phyloP scores from a whole-genome alignment of 768 basidiomycete species.

The Lactarius deliciosus region DNA sequence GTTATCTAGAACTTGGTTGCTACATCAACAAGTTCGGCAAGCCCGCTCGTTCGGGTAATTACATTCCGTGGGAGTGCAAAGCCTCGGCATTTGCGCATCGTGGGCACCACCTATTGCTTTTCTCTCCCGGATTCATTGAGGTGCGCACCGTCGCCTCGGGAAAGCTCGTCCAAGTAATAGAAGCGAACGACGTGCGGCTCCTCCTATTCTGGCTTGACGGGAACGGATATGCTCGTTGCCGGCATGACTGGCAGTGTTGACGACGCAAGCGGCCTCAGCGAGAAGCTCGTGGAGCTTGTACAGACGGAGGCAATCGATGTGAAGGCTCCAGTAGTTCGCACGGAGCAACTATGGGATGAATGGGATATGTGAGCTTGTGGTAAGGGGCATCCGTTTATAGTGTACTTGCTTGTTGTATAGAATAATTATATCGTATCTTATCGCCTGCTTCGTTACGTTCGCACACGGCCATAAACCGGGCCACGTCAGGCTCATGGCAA shows the following conservation, averaged over 20 bases:
- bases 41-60: slow-evolving; percentile 59
- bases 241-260: slow-evolving; percentile 63
- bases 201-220: slow-evolving; percentile 48
- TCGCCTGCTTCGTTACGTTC: background rate
- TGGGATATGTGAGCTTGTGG: slow-evolving; percentile 25
- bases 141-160: slow-evolving; percentile 64
- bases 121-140: slow-evolving; percentile 76
- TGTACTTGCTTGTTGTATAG: slow-evolving; percentile 3
- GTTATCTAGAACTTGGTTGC: slow-evolving; percentile 61
- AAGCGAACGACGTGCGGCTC: slow-evolving; percentile 66
- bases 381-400: background rate
- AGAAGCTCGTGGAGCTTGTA: slow-evolving; percentile 64
- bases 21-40: slow-evolving; percentile 71
- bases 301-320: slow-evolving; percentile 61
- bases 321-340: slow-evolving; percentile 19
- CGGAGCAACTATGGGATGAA: slow-evolving; percentile 28
- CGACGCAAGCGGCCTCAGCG: slow-evolving; percentile 55
- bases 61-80: slow-evolving; percentile 77
- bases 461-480: background rate
- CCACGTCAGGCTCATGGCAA: background rate
- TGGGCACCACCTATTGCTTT: slow-evolving; percentile 63
- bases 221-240: slow-evolving; percentile 53
- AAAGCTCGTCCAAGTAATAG: slow-evolving; percentile 78
- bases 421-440: background rate
- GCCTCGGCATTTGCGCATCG: slow-evolving; percentile 62